These are phyloP conservation scores for Rhizoclosmatium sp. DNA, from an alignment of 192 early-diverging fungal species.

Conservation along the genomic window DNA sequence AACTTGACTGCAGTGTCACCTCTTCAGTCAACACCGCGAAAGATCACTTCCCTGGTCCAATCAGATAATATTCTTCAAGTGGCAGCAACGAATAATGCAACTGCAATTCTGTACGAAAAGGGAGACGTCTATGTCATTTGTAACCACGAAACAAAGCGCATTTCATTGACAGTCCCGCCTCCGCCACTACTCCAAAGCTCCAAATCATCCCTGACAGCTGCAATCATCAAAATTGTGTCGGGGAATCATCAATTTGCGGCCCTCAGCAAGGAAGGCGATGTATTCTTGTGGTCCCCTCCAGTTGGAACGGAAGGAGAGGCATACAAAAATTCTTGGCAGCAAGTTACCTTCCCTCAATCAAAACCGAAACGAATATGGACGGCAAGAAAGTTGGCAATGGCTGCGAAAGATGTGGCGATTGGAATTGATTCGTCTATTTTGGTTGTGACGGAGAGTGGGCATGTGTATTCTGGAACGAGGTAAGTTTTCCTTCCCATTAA, in stretches of 20 bases:
- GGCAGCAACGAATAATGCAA: constrained; percentile 70
- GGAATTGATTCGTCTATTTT: constrained; percentile 74
- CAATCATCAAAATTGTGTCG: constrained; percentile 44
- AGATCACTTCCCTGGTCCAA: constrained; percentile 64
- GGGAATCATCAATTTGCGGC: constrained; percentile 56
- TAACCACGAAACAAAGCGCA: constrained; percentile 58
- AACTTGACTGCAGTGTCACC: not conserved
- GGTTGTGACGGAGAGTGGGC: constrained; percentile 69
- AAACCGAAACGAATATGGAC: constrained; percentile 69
- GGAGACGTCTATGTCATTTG: constrained; percentile 69
- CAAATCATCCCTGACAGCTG: constrained; percentile 13
- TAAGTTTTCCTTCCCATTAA: constrained; percentile 1
- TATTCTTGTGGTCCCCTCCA: constrained; percentile 65
- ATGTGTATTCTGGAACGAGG: constrained; percentile 68
- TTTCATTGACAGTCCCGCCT: constrained; percentile 51
- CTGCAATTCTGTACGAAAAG: constrained; percentile 62
- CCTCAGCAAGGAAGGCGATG: constrained; percentile 55
- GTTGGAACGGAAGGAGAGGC: constrained; percentile 18
- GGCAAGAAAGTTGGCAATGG: constrained; percentile 52
- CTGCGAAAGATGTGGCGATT: constrained; percentile 65
- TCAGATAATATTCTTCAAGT: constrained; percentile 62
- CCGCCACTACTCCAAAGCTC: constrained; percentile 13
- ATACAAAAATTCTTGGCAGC: constrained; percentile 49
- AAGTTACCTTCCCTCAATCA: constrained; percentile 45
- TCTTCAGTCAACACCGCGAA: constrained; percentile 64